These are phyloP conservation scores for Hypoxylon fuscum DNA, from an alignment of 495 filamentous ascomycete genomes.

Conservation along the genomic window DNA sequence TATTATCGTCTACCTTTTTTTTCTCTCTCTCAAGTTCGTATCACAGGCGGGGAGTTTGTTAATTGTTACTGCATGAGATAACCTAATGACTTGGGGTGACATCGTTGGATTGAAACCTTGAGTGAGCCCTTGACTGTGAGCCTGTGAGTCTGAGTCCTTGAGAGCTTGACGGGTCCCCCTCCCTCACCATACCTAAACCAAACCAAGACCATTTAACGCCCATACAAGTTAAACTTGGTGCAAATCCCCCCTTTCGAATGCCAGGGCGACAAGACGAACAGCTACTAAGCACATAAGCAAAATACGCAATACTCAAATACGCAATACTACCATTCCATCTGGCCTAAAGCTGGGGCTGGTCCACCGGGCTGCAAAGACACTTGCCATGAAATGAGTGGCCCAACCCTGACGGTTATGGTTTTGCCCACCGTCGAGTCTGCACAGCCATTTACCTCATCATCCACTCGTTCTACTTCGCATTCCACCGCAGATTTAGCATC, in stretches of 20 bases:
- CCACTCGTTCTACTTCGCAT: slow-evolving; percentile 41
- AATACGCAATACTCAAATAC: no score
- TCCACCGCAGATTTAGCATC: slow-evolving; percentile 46
- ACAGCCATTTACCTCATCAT: slow-evolving; percentile 44
- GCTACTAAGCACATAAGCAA: slow-evolving; percentile 23
- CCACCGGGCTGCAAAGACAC: slow-evolving; percentile 37
- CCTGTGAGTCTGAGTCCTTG: no score
- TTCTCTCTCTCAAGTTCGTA: no score
- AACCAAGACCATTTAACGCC: neutral
- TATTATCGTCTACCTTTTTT: slow-evolving; percentile 4
- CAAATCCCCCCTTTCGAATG: slow-evolving; percentile 28
- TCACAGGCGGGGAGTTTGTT: slow-evolving; percentile 14
- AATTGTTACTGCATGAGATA: slow-evolving; percentile 24
- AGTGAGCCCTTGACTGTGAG: no score
- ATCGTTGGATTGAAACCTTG: slow-evolving; percentile 38
- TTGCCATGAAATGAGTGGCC: slow-evolving; percentile 59
- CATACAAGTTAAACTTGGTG: slow-evolving; percentile 2
- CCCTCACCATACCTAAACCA: neutral
- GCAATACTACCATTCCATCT: slow-evolving; percentile 15
- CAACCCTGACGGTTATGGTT: slow-evolving; percentile 51
- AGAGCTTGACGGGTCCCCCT: slow-evolving; percentile 18
- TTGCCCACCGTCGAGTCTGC: slow-evolving; percentile 51
- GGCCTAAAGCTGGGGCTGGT: slow-evolving; percentile 26
- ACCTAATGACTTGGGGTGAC: slow-evolving; percentile 40
- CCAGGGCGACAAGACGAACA: slow-evolving; percentile 17